Evolutionary conservation across 495 filamentous ascomycete genomes (phyloP).

Genomic region (Rusavskia elegans): DNA sequence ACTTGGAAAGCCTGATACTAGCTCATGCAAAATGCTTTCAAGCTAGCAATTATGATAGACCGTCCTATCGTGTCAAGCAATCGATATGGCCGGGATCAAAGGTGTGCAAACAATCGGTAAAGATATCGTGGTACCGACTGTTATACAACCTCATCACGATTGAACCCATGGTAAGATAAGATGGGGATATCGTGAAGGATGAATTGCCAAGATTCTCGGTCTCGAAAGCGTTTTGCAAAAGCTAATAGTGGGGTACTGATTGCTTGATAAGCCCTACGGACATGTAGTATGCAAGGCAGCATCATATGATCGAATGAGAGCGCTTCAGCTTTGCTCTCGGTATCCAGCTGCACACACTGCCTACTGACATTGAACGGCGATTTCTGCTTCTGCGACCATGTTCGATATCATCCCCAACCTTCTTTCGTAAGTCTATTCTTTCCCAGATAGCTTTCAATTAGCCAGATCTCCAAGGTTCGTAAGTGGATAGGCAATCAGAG

Average conservation of each 20-base stretch:
- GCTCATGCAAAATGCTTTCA: too few relatives aligned
- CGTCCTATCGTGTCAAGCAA: too few relatives aligned
- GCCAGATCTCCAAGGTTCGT: background rate
- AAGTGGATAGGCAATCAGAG: constrained; percentile 1
- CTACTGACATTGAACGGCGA: background rate
- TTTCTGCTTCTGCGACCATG: constrained; percentile 32
- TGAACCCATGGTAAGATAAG: too few relatives aligned
- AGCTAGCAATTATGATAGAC: too few relatives aligned
- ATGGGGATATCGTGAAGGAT: too few relatives aligned
- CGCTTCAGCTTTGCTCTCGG: background rate
- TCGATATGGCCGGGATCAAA: too few relatives aligned
- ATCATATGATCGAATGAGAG: background rate
- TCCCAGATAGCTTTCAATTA: background rate
- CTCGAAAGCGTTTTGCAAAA: too few relatives aligned
- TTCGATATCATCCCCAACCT: constrained; percentile 15
- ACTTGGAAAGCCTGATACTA: too few relatives aligned
- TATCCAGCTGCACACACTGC: background rate
- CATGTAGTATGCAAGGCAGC: background rate
- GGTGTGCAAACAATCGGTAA: too few relatives aligned
- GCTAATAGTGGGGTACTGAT: background rate
- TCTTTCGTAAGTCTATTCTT: constrained; percentile 12
- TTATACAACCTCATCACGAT: too few relatives aligned
- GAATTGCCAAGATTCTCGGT: too few relatives aligned
- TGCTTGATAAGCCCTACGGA: background rate
- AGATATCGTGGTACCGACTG: too few relatives aligned